Evolutionary conservation across 257 asterid genomes (phyloP), one percentile per base, ranked within the genome.

Genomic region (Linaria vulgaris): DNA sequence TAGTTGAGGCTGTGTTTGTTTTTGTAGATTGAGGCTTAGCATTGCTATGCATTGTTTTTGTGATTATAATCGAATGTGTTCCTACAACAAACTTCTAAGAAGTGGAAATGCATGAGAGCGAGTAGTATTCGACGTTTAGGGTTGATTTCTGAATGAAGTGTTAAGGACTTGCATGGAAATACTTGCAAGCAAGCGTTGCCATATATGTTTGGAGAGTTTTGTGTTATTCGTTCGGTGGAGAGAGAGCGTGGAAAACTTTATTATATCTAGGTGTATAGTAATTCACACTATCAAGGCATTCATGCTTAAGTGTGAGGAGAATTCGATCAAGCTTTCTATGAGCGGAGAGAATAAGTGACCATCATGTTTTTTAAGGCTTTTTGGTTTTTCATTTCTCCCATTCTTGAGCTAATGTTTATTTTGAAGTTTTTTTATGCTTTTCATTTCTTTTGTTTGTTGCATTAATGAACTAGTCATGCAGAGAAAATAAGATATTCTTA

Each of bases 31-130:
- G 25, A 13, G 54, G 55, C 30, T 51, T 49, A 19, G n/a, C 48
- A 47, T 17, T 49, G 11, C 12, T 54, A 46, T 76, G 14, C 21
- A 19, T 63, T 74, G 56, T 16, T 17, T 41, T 1, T 19, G 19
- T 12, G 0, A 47, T 30, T 21, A 49, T 20, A 10, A 50, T 66
- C 2, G 31, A 22, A 34, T 46, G 44, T 45, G 62, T 52, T 51
- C 46, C 13, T 27, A 14, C 10, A 30, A 15, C 10, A 56, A 34
- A 15, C 12, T 45, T 60, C 6, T 50, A n/a, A 38, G 7, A 58
- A 67, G 54, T 58, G 66, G 12, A 50, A 49, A 11, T 59, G 50
- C 61, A 49, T 27, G 51, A 23, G 55, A 24, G 38, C 45, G 34
- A 23, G 64, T 22, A n/a, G 25, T 47, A 10, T 61, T 62, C 30